Evolutionary conservation across 768 basidiomycete genomes (phyloP).

Genomic region (Hericium coralloides): DNA sequence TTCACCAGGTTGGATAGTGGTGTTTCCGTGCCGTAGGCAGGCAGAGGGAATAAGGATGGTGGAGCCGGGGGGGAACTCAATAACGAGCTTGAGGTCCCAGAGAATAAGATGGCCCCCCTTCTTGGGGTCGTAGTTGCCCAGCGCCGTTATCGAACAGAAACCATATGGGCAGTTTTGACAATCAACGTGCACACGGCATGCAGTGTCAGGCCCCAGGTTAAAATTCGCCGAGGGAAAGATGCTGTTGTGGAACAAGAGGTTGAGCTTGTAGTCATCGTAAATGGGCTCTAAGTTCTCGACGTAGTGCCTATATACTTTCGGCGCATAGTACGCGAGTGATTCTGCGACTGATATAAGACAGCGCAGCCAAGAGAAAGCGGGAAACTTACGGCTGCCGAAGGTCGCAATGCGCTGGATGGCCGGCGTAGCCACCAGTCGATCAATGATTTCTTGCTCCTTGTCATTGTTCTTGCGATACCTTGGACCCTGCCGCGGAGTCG

Average conservation of each 20-base stretch:
- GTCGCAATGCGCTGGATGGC: too few species aligned
- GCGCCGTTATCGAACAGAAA: slow-evolving; percentile 10
- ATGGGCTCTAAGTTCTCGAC: too few species aligned
- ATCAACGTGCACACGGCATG: slow-evolving; percentile 8
- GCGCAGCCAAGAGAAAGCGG: too few species aligned
- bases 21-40: slow-evolving; percentile 13
- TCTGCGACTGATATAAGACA: too few species aligned
- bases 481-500: too few species aligned
- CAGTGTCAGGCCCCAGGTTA: slow-evolving; percentile 11
- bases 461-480: too few species aligned
- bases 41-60: slow-evolving; percentile 14
- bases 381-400: too few species aligned
- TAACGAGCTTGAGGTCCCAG: slow-evolving; percentile 8
- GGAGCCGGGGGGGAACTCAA: slow-evolving; percentile 14
- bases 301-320: too few species aligned
- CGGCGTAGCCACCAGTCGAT: too few species aligned
- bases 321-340: too few species aligned
- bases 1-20: slow-evolving; percentile 4
- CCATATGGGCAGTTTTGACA: slow-evolving; percentile 2
- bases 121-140: slow-evolving; percentile 9
- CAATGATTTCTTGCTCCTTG: too few species aligned
- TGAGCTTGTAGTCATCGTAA: not conserved
- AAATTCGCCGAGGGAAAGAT: slow-evolving; percentile 7
- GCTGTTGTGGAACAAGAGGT: slow-evolving; percentile 7
- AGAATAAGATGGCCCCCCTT: slow-evolving; percentile 14